Base-by-base conservation (phyloP, 2,329 filamentous ascomycete species). In the Talaromyces albobiverticillius region DNA sequence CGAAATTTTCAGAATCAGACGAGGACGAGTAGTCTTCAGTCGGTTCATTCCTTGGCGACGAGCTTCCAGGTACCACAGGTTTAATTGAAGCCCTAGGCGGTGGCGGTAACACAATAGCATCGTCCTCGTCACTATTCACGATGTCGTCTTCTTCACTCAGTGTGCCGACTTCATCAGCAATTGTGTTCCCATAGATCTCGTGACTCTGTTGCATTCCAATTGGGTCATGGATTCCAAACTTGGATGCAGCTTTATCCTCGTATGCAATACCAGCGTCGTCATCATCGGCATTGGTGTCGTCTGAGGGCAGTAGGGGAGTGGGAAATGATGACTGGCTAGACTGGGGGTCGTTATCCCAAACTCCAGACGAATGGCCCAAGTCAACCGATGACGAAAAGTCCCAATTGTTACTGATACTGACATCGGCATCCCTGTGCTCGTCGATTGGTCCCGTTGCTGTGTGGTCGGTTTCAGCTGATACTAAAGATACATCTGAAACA, bases 271-370 rank as follows among this genome's bases (percentile, higher is more conserved):
- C 23, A 22, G 31, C 32, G 13, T 23, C 34, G n/a, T 52, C 8
- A 51, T 46, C 38, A 20, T 31, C 47, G 40, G 10, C 25, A 16
- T 56, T 51, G 22, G 23, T 20, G 25, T 53, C 52, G 36, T 57
- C 53, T 13, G 53, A 55, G 38, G 53, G 53, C 11, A 56, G 51
- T 13, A 53, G 32, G 60, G 10, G 67, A 60, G 41, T 65, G 56
- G 65, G 64, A 25, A 72, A 60, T 1, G 70, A 71, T 1, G 70
- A 71, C 53, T 66, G 69, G 65, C 68, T 72, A 9, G 70, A 72
- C 3, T 57, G 56, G 9, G 70, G 70, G 46, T 71, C 67, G 25
- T 71, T 66, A 45, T 71, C 69, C 70, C 70, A 72, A 42, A 71
- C 60, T 51, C 67, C 63, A 11, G 70, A 68, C n/a, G 68, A 69